These are phyloP conservation scores for Microcera coccophila DNA, from an alignment of 2,329 filamentous ascomycete genomes.

Conservation along the genomic window DNA sequence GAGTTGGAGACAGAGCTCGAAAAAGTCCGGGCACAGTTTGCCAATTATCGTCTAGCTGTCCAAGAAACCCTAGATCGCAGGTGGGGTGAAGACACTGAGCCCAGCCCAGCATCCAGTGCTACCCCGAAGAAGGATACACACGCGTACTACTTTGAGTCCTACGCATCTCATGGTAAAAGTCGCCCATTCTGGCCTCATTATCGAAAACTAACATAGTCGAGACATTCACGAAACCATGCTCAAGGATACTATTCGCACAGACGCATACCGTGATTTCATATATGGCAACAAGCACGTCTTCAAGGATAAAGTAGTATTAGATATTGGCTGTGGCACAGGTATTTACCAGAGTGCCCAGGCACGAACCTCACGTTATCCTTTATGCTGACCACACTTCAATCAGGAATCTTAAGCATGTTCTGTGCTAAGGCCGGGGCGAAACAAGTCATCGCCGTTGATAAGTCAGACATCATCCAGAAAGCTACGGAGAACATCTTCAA, in stretches of 20 bases:
- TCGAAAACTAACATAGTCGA: conserved; percentile 28
- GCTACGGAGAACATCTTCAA: conserved; percentile 79
- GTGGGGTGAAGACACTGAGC: conserved; percentile 54
- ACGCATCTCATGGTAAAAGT: conserved; percentile 54
- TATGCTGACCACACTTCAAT: not conserved
- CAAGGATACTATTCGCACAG: conserved; percentile 82
- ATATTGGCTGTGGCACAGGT: conserved; percentile 81
- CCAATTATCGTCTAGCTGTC: conserved; percentile 61
- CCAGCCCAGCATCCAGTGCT: conserved; percentile 20
- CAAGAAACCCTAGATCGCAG: conserved; percentile 64
- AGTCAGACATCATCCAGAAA: conserved; percentile 83
- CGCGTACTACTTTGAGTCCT: conserved; percentile 58
- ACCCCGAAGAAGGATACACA: conserved; percentile 31
- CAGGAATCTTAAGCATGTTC: conserved; percentile 88
- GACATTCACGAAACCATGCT: conserved; percentile 96
- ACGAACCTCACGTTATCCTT: not conserved
- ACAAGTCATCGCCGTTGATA: conserved; percentile 86
- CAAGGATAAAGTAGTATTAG: conserved; percentile 78
- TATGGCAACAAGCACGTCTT: conserved; percentile 88
- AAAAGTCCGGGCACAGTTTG: conserved; percentile 57
- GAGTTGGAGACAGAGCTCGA: conserved; percentile 60
- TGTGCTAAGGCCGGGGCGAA: conserved; percentile 85
- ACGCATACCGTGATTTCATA: conserved; percentile 92
- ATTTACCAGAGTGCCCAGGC: conserved; percentile 10
- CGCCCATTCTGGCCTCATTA: not conserved